Base-by-base conservation (phyloP, 192 early-diverging fungal species). In the Chytriomyces hyalinus region DNA sequence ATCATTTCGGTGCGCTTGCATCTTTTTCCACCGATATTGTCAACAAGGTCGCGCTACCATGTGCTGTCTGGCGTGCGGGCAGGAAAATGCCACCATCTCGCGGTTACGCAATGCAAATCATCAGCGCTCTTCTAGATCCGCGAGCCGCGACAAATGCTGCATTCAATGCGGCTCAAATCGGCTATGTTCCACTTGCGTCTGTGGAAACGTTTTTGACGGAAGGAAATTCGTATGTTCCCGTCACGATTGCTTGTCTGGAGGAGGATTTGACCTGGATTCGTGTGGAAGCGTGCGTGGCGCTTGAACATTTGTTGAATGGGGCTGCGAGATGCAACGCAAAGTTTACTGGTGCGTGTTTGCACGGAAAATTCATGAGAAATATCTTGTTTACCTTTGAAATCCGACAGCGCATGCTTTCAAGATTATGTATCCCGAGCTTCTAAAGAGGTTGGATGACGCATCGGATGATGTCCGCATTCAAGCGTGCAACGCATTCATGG, bases 371-470 rank as follows among this genome's bases (percentile, higher is more conserved):
- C 61, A 46, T n/a, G 4, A n/a, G 72, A 48, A 24, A 78, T 45
- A 6, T 17, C 36, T n/a, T 22, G 8, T 17, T 63, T 4, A 80
- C 15, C 24, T 26, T 26, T 48, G 6, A 26, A 17, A 28, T 15
- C 67, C 53, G 24, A 48, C 78, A 82, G 84, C 80, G 2, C 51
- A 65, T 26, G 53, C 65, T 13, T 76, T 84, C 71, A 89, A 89
- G 64, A 81, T 62, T 3, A 48, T 89, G 9, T 90, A 89, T 70
- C 85, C 79, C 9, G 89, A 90, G 63, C 73, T 89, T 10, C 57
- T 87, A 26, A 90, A 90, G 67, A 81, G 89, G 1, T 49, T 90
- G 22, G 89, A 90, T 75, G 89, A 90, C 75, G 84, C 89, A 6
- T 70, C 79, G 6, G 89, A 90, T 67, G 61, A 67, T 4, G 61